Evolutionary conservation across 768 basidiomycete genomes (phyloP).

Genomic region (Kwoniella europaea): DNA sequence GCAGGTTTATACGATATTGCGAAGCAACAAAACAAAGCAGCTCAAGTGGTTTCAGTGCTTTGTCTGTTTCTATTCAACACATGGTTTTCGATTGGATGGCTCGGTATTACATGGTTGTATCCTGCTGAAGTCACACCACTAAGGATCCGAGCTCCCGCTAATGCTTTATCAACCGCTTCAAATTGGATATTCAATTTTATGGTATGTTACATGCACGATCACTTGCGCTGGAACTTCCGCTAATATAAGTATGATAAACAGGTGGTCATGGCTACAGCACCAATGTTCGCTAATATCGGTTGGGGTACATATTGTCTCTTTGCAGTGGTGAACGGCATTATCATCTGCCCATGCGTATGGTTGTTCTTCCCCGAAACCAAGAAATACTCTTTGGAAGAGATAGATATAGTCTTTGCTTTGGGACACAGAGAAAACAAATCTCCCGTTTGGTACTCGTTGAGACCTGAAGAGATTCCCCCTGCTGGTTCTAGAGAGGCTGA

Average conservation of each 20-base stretch:
- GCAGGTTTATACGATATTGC: slow-evolving; percentile 64
- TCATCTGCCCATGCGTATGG: slow-evolving; percentile 38
- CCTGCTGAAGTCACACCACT: slow-evolving; percentile 72
- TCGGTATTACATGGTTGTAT: slow-evolving; percentile 72
- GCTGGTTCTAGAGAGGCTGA: slow-evolving; percentile 39
- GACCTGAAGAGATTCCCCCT: slow-evolving; percentile 32
- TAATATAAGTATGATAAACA: not conserved
- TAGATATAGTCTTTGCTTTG: slow-evolving; percentile 44
- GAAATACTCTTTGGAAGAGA: slow-evolving; percentile 37
- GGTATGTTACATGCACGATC: slow-evolving; percentile 8
- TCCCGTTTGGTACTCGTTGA: slow-evolving; percentile 30
- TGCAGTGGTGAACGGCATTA: slow-evolving; percentile 32
- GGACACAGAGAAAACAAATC: slow-evolving; percentile 29
- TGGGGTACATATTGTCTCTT: slow-evolving; percentile 44
- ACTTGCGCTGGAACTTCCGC: not conserved
- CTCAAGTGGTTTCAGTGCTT: slow-evolving; percentile 65
- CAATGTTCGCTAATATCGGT: slow-evolving; percentile 34
- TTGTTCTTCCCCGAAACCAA: slow-evolving; percentile 39
- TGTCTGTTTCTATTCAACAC: slow-evolving; percentile 74
- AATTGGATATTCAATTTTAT: slow-evolving; percentile 58
- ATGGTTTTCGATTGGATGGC: slow-evolving; percentile 73
- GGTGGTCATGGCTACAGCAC: slow-evolving; percentile 33
- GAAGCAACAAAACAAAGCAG: slow-evolving; percentile 60
- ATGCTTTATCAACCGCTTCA: slow-evolving; percentile 66
- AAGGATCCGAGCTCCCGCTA: slow-evolving; percentile 69